phyloP scores from a whole-genome alignment of 176 grass and related monocot genomes.

The Zizania latifolia region DNA sequence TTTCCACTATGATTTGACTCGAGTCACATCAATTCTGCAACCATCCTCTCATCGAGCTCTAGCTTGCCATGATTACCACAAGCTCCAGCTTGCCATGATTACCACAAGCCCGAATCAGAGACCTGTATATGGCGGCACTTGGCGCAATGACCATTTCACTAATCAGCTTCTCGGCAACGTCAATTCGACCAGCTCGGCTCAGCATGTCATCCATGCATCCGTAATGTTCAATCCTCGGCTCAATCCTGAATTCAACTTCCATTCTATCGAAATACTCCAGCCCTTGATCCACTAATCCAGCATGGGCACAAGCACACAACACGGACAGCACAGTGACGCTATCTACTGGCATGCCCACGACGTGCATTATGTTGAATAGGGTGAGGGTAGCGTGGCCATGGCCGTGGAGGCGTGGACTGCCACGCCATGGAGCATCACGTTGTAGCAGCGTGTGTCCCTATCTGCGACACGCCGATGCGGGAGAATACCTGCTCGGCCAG shows the following conservation, averaged over 20 bases:
- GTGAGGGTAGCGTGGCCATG: too few relatives aligned
- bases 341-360: slow-evolving; percentile 1
- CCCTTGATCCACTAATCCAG: slow-evolving; percentile 39
- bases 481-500: slow-evolving; percentile 41
- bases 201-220: slow-evolving; percentile 50
- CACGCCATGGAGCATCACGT: slow-evolving; percentile 41
- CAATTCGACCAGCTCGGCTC: slow-evolving; percentile 24
- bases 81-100: background rate
- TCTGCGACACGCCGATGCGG: background rate
- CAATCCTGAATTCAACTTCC: slow-evolving; percentile 31
- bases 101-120: too few relatives aligned
- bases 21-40: slow-evolving; percentile 17
- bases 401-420: slow-evolving; percentile 30
- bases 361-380: slow-evolving; percentile 33
- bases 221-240: too few relatives aligned
- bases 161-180: slow-evolving; percentile 27
- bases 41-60: slow-evolving; percentile 22
- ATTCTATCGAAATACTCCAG: slow-evolving; percentile 18
- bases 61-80: slow-evolving; percentile 25
- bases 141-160: slow-evolving; percentile 7
- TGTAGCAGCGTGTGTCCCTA: slow-evolving; percentile 43
- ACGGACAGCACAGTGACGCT: slow-evolving; percentile 29
- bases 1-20: slow-evolving; percentile 29
- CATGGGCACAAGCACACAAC: slow-evolving; percentile 35
- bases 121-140: too few relatives aligned